phyloP scores from a whole-genome alignment of 2,329 filamentous ascomycete species.

The Epichloe scottii region DNA sequence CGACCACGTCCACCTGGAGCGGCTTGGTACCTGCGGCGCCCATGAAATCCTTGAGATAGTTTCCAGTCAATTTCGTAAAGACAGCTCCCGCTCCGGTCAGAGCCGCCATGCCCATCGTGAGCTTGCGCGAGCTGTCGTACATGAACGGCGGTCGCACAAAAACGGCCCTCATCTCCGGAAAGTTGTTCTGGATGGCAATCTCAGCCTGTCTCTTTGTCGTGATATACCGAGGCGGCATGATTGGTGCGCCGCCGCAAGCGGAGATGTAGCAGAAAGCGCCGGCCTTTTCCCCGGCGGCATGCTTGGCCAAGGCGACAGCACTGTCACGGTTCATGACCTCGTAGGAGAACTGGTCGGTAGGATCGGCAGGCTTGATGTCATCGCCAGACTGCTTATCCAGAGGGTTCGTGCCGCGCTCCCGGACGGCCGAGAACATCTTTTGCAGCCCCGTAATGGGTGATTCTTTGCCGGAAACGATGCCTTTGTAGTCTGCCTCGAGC shows the following conservation, averaged over 20 bases:
- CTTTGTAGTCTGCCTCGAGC: conserved; percentile 96
- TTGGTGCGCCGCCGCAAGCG: conserved; percentile 71
- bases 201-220: conserved; percentile 88
- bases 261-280: conserved; percentile 77
- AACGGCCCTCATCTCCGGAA: conserved; percentile 63
- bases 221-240: conserved; percentile 78
- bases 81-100: conserved; percentile 61
- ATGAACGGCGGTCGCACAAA: conserved; percentile 81
- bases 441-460: conserved; percentile 67
- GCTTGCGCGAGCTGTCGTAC: conserved; percentile 69
- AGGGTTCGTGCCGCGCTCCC: conserved; percentile 55
- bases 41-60: conserved; percentile 62
- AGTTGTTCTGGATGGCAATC: conserved; percentile 55
- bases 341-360: conserved; percentile 74
- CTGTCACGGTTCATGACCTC: conserved; percentile 93
- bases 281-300: conserved; percentile 53
- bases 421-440: conserved; percentile 61
- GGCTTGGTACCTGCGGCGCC: conserved; percentile 78
- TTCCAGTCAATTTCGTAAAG: conserved; percentile 67
- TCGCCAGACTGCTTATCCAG: conserved; percentile 48
- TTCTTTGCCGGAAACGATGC: conserved; percentile 70
- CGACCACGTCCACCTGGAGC: conserved; percentile 74
- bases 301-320: conserved; percentile 71
- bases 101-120: conserved; percentile 77
- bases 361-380: conserved; percentile 52